Evolutionary conservation across 2,329 filamentous ascomycete species (phyloP).

Genomic region (Chaetomiaceae sp.): DNA sequence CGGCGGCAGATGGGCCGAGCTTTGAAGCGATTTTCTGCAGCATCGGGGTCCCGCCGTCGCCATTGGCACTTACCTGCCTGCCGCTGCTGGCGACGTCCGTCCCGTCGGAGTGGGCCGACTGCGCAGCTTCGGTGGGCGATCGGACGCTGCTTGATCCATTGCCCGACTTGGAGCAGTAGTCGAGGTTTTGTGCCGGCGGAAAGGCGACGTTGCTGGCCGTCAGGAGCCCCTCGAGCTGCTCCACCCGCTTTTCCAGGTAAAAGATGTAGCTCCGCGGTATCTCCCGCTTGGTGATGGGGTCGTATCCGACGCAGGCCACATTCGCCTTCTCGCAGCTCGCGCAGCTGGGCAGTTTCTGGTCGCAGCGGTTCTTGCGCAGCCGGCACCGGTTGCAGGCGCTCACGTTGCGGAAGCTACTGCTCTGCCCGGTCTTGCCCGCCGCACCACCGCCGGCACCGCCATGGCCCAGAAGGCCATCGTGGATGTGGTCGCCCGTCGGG

Average conservation of each 20-base stretch:
- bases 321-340: conserved; percentile 89
- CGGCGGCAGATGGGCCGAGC: conserved; percentile 43
- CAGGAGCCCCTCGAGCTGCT: conserved; percentile 76
- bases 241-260: conserved; percentile 83
- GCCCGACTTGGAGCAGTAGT: conserved; percentile 52
- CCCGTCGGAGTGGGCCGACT: conserved; percentile 32
- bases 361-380: conserved; percentile 88
- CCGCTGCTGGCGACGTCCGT: conserved; percentile 19
- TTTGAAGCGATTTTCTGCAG: conserved; percentile 65
- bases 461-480: conserved; percentile 29
- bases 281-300: conserved; percentile 93
- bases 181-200: conserved; percentile 66
- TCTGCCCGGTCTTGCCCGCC: conserved; percentile 49
- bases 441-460: conserved; percentile 28
- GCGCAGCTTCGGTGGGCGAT: conserved; percentile 34
- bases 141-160: conserved; percentile 34
- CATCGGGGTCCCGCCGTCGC: conserved; percentile 54
- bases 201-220: conserved; percentile 65
- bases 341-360: conserved; percentile 87
- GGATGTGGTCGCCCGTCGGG: conserved; percentile 34
- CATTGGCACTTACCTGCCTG: conserved; percentile 44
- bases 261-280: conserved; percentile 94
- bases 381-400: conserved; percentile 93
- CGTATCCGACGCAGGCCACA: conserved; percentile 89
- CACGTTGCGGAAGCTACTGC: conserved; percentile 75